Evolutionary conservation across 1,284 basidiomycete species (phyloP).

Genomic region (Tilletia indica): DNA sequence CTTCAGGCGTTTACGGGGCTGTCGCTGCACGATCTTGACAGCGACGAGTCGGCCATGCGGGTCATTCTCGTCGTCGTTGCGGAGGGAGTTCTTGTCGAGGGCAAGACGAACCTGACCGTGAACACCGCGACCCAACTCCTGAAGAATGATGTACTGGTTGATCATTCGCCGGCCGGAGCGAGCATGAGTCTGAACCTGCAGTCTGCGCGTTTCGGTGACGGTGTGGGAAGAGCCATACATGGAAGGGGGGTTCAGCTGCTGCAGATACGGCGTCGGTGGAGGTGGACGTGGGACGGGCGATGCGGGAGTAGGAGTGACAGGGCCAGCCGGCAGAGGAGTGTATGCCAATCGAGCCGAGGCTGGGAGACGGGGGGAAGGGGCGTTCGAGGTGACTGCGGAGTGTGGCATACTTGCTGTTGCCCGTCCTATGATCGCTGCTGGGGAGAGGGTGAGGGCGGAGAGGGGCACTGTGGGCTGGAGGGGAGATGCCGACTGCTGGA

Average conservation of each 20-base stretch:
- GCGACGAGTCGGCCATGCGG: constrained; percentile 45
- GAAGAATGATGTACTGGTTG: constrained; percentile 56
- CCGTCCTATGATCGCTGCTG: not conserved
- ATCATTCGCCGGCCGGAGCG: constrained; percentile 52
- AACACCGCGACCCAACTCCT: constrained; percentile 51
- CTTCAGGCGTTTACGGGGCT: constrained; percentile 46
- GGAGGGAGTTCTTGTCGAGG: constrained; percentile 39
- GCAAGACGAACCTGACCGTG: constrained; percentile 53
- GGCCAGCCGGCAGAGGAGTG: not conserved
- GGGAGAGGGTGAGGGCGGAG: too few species aligned
- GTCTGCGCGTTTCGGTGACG: constrained; percentile 38
- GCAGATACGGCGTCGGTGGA: constrained; percentile 6
- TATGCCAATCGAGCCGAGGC: constrained; percentile 1
- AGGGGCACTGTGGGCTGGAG: too few species aligned
- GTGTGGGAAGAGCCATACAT: not conserved
- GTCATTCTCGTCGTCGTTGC: not conserved
- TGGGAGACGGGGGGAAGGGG: not conserved
- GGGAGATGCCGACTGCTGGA: too few species aligned
- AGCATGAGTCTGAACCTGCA: constrained; percentile 47
- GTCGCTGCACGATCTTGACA: constrained; percentile 54
- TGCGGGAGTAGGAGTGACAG: not conserved
- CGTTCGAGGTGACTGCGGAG: not conserved
- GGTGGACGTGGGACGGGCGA: not conserved
- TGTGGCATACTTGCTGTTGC: not conserved
- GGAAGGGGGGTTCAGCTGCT: not conserved